Percentiles rank a stretch among this genome's conserved stretches.
phyloP scores from a whole-genome alignment of 179 eudicot genomes.

The Vitellaria paradoxa region DNA sequence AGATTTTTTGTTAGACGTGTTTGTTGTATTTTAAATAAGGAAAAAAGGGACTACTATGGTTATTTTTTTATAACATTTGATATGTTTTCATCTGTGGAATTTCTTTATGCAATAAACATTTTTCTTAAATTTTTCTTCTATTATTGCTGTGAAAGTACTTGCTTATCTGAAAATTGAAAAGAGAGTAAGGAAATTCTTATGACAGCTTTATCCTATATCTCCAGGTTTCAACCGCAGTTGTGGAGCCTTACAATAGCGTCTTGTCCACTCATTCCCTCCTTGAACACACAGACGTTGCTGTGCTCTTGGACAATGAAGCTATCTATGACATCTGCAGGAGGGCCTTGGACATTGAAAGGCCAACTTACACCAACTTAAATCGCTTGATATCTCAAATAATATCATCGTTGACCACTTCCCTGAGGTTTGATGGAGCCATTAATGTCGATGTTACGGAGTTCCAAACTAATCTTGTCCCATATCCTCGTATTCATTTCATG shows the following conservation, averaged over 20 bases:
- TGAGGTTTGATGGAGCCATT: slow-evolving; percentile 70
- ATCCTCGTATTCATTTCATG: slow-evolving; percentile 68
- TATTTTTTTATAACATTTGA: background rate
- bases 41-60: background rate
- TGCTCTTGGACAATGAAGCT: slow-evolving; percentile 59
- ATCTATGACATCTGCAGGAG: slow-evolving; percentile 60
- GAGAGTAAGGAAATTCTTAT: background rate
- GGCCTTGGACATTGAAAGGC: slow-evolving; percentile 66
- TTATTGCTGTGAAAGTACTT: background rate
- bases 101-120: background rate
- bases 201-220: slow-evolving; percentile 5
- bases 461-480: slow-evolving; percentile 65
- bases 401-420: slow-evolving; percentile 60
- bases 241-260: slow-evolving; percentile 73
- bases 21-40: background rate
- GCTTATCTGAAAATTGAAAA: background rate
- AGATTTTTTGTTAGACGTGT: background rate
- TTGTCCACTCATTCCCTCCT: slow-evolving; percentile 74
- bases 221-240: slow-evolving; percentile 73
- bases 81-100: background rate
- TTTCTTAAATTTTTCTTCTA: background rate
- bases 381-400: slow-evolving; percentile 63
- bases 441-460: slow-evolving; percentile 62
- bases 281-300: slow-evolving; percentile 67
- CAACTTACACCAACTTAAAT: slow-evolving; percentile 62